Evolutionary conservation across 768 basidiomycete species (phyloP).

Genomic region (Pleurotus cornucopiae): DNA sequence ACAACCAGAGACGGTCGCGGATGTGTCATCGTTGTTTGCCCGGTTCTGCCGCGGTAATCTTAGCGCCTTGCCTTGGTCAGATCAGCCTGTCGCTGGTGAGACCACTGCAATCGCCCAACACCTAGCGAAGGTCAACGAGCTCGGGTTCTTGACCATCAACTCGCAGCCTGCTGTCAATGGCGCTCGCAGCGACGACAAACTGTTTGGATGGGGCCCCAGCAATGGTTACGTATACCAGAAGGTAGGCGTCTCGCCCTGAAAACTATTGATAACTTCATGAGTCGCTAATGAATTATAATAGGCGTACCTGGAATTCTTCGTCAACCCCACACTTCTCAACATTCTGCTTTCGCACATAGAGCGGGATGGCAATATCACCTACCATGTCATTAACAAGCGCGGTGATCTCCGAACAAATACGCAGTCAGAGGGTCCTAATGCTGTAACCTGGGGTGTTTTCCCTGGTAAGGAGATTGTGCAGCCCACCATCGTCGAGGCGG

Average conservation of each 20-base stretch:
- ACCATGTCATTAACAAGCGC: constrained; percentile 95
- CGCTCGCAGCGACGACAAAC: constrained; percentile 75
- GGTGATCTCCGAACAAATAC: constrained; percentile 95
- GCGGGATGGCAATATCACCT: constrained; percentile 84
- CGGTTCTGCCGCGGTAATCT: constrained; percentile 78
- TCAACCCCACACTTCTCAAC: constrained; percentile 67
- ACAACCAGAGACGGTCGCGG: constrained; percentile 59
- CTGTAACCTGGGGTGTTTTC: constrained; percentile 99
- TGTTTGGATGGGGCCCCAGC: constrained; percentile 90
- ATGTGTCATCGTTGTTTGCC: constrained; percentile 72
- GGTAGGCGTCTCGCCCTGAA: constrained; percentile 31
- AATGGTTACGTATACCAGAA: constrained; percentile 97
- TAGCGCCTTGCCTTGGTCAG: constrained; percentile 89
- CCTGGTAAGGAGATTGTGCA: constrained; percentile 95
- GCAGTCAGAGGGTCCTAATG: constrained; percentile 92
- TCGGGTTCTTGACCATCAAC: constrained; percentile 96
- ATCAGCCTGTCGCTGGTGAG: constrained; percentile 81
- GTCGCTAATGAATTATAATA: constrained; percentile 23
- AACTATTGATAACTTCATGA: background rate
- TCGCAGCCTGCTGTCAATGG: constrained; percentile 96
- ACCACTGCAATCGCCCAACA: constrained; percentile 75
- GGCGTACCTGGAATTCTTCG: constrained; percentile 98
- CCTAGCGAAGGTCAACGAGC: constrained; percentile 80
- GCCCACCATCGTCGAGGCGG: constrained; percentile 94
- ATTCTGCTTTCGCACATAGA: constrained; percentile 79